Percentiles rank a stretch among this genome's conserved stretches.
Evolutionary conservation across 805 yeast genomes (phyloP).

Genomic region (Metschnikowia lochheadii): DNA sequence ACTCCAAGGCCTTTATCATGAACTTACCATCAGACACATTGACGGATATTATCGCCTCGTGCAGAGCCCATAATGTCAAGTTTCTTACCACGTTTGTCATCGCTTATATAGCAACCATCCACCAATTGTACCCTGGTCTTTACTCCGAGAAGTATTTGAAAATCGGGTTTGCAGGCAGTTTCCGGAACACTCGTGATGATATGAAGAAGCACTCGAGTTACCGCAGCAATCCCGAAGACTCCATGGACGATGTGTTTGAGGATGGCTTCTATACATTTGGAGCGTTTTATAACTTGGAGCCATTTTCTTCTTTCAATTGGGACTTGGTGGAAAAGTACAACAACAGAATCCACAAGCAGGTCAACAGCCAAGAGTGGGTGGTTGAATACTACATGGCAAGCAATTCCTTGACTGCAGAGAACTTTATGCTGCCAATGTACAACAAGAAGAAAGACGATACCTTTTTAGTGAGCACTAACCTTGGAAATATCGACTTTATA

Average conservation of each 20-base stretch:
- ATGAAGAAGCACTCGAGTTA: slow-evolving; percentile 8
- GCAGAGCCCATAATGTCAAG: slow-evolving; percentile 7
- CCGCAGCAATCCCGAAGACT: neutral
- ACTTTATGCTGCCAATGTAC: slow-evolving; percentile 3
- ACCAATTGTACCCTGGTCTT: slow-evolving; percentile 5
- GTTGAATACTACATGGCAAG: slow-evolving; percentile 8
- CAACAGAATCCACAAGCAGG: slow-evolving; percentile 6
- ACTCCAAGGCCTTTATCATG: slow-evolving; percentile 1
- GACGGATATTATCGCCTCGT: slow-evolving; percentile 1
- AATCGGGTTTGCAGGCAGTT: slow-evolving; percentile 9
- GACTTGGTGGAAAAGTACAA: slow-evolving; percentile 7
- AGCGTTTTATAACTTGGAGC: slow-evolving; percentile 6
- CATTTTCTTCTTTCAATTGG: slow-evolving; percentile 6
- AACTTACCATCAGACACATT: slow-evolving; percentile 2
- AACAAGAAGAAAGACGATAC: slow-evolving; percentile 6
- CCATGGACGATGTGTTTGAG: slow-evolving; percentile 6
- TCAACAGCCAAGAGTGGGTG: slow-evolving; percentile 8
- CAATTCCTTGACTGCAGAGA: slow-evolving; percentile 8
- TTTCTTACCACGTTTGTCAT: slow-evolving; percentile 5
- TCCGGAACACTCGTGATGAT: slow-evolving; percentile 2
- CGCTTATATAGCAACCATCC: slow-evolving; percentile 8
- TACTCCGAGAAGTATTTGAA: slow-evolving; percentile 7
- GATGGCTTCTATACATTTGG: slow-evolving; percentile 10
- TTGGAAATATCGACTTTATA: slow-evolving; percentile 5
- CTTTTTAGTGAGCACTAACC: slow-evolving; percentile 7